Evolutionary conservation across 164 flowering plant species (phyloP).

Genomic region (Chimonanthus praecox): DNA sequence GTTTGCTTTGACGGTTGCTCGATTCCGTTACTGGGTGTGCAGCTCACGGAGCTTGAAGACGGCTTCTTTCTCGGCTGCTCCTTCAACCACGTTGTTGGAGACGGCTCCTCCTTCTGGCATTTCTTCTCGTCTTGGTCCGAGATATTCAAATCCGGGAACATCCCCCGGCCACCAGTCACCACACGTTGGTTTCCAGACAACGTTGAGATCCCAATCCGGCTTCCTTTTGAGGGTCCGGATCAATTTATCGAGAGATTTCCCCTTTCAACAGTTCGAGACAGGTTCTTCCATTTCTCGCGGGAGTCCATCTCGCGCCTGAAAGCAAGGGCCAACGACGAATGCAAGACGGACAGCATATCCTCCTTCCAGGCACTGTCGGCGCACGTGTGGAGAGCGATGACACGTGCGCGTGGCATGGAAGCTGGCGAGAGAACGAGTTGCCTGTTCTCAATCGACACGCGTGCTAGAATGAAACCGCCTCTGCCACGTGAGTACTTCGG

Average conservation of each 20-base stretch:
- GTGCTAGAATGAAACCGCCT: slow-evolving; percentile 39
- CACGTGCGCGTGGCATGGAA: slow-evolving; percentile 6
- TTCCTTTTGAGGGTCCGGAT: neutral
- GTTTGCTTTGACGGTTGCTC: slow-evolving; percentile 48
- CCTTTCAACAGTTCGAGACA: slow-evolving; percentile 7
- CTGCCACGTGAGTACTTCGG: slow-evolving; percentile 42
- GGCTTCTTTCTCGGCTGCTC: slow-evolving; percentile 20
- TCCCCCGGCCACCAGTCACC: slow-evolving; percentile 6
- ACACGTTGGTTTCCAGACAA: neutral
- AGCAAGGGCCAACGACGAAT: slow-evolving; percentile 6
- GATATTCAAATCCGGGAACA: neutral
- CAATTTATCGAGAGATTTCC: neutral
- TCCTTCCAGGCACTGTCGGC: slow-evolving; percentile 29
- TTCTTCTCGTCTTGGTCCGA: slow-evolving; percentile 20
- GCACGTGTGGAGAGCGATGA: slow-evolving; percentile 31
- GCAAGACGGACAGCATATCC: slow-evolving; percentile 1
- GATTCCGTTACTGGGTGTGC: slow-evolving; percentile 31
- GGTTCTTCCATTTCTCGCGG: slow-evolving; percentile 12
- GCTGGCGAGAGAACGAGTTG: slow-evolving; percentile 23
- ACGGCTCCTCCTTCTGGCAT: slow-evolving; percentile 17
- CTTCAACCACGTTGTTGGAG: slow-evolving; percentile 17
- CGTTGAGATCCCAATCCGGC: neutral
- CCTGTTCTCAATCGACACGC: slow-evolving; percentile 23
- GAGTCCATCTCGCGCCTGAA: slow-evolving; percentile 6
- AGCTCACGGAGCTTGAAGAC: slow-evolving; percentile 20